Conservation (phyloP, 805 yeast species). For the Debaryomyces prosopidis region DNA sequence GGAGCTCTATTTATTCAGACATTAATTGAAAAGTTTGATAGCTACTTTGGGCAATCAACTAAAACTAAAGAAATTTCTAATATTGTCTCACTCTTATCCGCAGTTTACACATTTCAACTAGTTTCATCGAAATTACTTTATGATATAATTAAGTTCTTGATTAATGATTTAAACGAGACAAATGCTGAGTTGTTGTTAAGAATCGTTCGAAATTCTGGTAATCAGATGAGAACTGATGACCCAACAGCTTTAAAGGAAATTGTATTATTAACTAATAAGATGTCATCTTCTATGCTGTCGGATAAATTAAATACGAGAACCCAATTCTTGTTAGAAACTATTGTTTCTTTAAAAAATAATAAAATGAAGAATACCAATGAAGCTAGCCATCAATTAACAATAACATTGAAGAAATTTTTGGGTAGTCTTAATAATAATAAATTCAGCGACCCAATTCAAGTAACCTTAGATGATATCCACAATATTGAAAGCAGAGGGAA, state of each 20-base stretch:
- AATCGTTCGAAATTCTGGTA: conserved; percentile 74
- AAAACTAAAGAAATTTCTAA: conserved; percentile 57
- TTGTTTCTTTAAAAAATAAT: conserved; percentile 84
- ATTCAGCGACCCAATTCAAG: conserved; percentile 76
- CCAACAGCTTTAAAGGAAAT: conserved; percentile 83
- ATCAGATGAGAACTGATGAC: conserved; percentile 86
- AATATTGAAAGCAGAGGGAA: conserved; percentile 81
- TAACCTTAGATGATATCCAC: conserved; percentile 77
- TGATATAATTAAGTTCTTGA: conserved; percentile 63
- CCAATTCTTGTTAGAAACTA: conserved; percentile 80
- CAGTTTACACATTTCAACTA: conserved; percentile 75
- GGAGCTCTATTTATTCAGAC: conserved; percentile 86
- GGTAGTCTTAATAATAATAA: conserved; percentile 51
- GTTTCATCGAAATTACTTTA: conserved; percentile 74
- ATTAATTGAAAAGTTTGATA: conserved; percentile 69
- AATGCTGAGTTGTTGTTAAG: conserved; percentile 78
- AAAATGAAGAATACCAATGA: conserved; percentile 61
- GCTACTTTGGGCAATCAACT: conserved; percentile 27
- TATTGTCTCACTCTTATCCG: conserved; percentile 69
- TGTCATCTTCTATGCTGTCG: conserved; percentile 38
- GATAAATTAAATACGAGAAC: conserved; percentile 58
- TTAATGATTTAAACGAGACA: conserved; percentile 58
- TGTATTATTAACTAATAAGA: conserved; percentile 55
- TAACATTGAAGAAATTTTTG: conserved; percentile 62
- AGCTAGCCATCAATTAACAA: conserved; percentile 49